Base-by-base conservation (phyloP, 2,329 filamentous ascomycete genomes). In the Triangularia setosa region DNA sequence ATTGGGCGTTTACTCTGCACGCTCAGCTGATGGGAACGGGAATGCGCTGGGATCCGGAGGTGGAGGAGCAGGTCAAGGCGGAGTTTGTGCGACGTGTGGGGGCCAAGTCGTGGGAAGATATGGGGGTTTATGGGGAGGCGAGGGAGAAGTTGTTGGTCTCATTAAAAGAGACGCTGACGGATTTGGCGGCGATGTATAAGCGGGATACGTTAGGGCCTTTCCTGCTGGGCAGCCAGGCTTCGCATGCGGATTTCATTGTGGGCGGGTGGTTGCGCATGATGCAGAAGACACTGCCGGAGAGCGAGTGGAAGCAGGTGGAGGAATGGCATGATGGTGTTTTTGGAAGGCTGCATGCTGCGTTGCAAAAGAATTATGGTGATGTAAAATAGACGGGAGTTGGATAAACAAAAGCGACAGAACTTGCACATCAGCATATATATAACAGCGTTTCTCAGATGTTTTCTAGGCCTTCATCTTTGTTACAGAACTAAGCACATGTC, bases 171-270 rank as follows among this genome's bases (percentile, higher is more conserved):
- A 64, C 69, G 6, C 52, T 83, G 8, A 68, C 69, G 2, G 72
- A 75, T 25, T 65, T 79, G 4, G 78, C 79, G 35, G 76, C 72
- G 1, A 67, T 86, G 60, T 72, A 90, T 65, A 80, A 81, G 68
- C 81, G 86, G 74, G 76, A 83, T 57, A 71, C 76, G 0, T 78
- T 79, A 0, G 89, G 89, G 0, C 84, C 85, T 0, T 91, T 85
- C 72, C 83, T 91, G 63, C 60, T 84, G 60, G 89, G 89, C 0
- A 74, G 81, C 54, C 79, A 78, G 64, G 75, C 81, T 2, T 79
- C 78, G 28, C 89, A 84, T 72, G 82, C 81, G 3, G 87, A 88
- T 70, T 83, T 90, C 57, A 78, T 86, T 60, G 70, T 71, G 52
- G 70, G 68, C 3, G 71, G 66, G 7, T 73, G 74, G 63, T 66